phyloP scores from a whole-genome alignment of 1,284 basidiomycete genomes.

The Pseudozyma thailandica region DNA sequence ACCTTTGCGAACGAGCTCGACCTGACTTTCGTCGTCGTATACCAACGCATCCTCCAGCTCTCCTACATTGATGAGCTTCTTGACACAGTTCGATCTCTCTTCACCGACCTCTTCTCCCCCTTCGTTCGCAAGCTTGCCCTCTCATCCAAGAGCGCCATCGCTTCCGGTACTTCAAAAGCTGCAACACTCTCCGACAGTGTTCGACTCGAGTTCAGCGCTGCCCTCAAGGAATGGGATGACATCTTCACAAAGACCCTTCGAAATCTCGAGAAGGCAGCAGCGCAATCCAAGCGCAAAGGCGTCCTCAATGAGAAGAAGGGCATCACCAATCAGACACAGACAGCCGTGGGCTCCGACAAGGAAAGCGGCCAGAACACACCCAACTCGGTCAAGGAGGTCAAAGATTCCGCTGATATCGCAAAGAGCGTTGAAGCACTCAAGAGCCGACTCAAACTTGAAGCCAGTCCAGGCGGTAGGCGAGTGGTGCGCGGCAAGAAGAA shows the following conservation, averaged over 20 bases:
- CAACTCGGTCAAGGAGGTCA: conserved; percentile 65
- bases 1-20: conserved; percentile 64
- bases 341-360: conserved; percentile 33
- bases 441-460: conserved; percentile 73
- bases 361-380: conserved; percentile 48
- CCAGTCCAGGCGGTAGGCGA: conserved; percentile 73
- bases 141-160: conserved; percentile 81
- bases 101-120: conserved; percentile 55
- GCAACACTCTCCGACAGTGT: conserved; percentile 41
- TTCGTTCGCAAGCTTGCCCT: conserved; percentile 69
- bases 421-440: conserved; percentile 91
- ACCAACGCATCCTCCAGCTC: conserved; percentile 94
- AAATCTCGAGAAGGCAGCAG: conserved; percentile 79
- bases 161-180: conserved; percentile 76
- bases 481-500: conserved; percentile 70
- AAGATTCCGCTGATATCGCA: conserved; percentile 88
- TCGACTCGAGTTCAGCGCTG: conserved; percentile 74
- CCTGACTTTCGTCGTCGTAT: conserved; percentile 72
- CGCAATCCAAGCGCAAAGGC: conserved; percentile 65
- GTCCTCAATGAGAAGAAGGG: conserved; percentile 48
- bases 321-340: conserved; percentile 29
- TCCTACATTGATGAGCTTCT: conserved; percentile 89
- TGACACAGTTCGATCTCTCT: conserved; percentile 50
- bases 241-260: conserved; percentile 81
- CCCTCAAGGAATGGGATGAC: conserved; percentile 83